Base-by-base conservation (phyloP, 305 asterid genomes). In the Rubia peregrina region DNA sequence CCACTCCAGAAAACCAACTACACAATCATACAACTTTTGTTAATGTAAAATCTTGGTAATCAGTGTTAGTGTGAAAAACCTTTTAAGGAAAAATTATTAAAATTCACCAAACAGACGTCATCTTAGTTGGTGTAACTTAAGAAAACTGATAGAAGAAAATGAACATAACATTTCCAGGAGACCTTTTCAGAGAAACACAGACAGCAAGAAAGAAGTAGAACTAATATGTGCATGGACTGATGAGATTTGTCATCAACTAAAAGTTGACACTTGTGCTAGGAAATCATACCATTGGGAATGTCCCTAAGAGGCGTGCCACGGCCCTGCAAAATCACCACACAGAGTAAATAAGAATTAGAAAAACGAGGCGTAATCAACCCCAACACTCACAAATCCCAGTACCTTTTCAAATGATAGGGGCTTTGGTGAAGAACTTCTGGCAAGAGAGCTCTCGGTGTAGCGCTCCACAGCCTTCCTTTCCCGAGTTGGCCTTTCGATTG, bases 381-480 rank as follows among this genome's bases (percentile, higher is more conserved):
- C 22, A 4, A n/a, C 0, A 2, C 17, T 59, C 33, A 78, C 17
- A n/a, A 40, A 9, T 5, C 13, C 55, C 2, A 43, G 13, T 8
- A 84, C 98, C 97, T 90, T 90, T 77, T 83, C 92, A 75, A 92
- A 84, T 2, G 98, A 74, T 64, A 89, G 60, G 6, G 95, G 75
- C 78, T 87, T 92, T 17, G 77, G 77, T 6, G 83, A 80, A 55
- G 90, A 73, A 17, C 69, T 69, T 69, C 83, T 77, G 1, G 83
- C 81, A 43, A 82, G 72, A 55, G 82, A 78, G 38, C 71, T 77
- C 77, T 80, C 92, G 62, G 86, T 80, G 75, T 83, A 92, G 41
- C 98, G 82, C 33, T 89, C 96, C 53, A 92, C 97, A 7, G 80
- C 83, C 74, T 87, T 92, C 90, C 97, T 90, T 78, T 92, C 96